Conservation (phyloP, 768 basidiomycete species). For the Panellus pusillus region DNA sequence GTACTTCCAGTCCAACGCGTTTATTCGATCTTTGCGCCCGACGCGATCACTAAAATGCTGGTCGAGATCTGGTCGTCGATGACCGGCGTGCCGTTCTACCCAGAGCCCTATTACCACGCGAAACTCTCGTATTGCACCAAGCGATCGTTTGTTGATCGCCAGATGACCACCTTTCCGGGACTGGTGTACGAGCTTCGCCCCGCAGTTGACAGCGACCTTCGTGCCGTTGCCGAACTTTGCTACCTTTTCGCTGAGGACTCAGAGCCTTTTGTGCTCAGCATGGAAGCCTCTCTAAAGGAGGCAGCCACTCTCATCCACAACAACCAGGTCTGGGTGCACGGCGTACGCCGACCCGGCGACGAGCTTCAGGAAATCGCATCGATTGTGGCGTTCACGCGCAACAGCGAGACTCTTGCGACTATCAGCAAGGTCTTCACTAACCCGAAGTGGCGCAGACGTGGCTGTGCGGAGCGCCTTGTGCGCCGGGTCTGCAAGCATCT, state of each 20-base stretch:
- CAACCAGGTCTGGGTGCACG: conserved; percentile 60
- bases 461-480: conserved; percentile 64
- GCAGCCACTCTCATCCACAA: conserved; percentile 49
- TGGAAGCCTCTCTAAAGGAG: conserved; percentile 46
- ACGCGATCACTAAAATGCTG: conserved; percentile 47
- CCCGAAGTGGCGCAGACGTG: conserved; percentile 46
- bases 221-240: conserved; percentile 48
- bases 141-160: conserved; percentile 33
- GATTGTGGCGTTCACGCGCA: conserved; percentile 68
- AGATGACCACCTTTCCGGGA: conserved; percentile 22
- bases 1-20: conserved; percentile 42
- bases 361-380: conserved; percentile 48
- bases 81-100: conserved; percentile 40
- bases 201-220: conserved; percentile 40
- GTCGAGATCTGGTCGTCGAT: conserved; percentile 45
- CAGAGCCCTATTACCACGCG: conserved; percentile 61
- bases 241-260: conserved; percentile 57
- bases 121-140: conserved; percentile 56
- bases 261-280: conserved; percentile 52
- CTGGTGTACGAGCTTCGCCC: conserved; percentile 40
- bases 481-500: conserved; percentile 57
- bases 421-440: conserved; percentile 75
- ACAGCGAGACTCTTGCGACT: conserved; percentile 53
- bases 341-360: conserved; percentile 32
- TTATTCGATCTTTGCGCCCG: conserved; percentile 66